phyloP scores from a whole-genome alignment of 2,329 filamentous ascomycete genomes.

The Fusarium pseudoanthophilum region DNA sequence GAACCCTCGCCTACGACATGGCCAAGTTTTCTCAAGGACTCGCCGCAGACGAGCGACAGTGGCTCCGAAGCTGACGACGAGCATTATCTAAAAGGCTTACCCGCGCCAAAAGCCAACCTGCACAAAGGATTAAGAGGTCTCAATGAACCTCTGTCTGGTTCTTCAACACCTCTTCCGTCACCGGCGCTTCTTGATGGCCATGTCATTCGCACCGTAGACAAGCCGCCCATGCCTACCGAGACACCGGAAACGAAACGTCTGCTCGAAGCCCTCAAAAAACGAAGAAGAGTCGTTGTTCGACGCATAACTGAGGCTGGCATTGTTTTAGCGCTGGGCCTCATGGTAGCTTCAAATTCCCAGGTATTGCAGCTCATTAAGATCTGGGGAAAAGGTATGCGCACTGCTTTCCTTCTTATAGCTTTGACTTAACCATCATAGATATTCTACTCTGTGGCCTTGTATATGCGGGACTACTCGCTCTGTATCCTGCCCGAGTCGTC shows the following conservation, averaged over 20 bases:
- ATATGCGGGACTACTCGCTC: constrained; percentile 54
- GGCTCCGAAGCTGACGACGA: constrained; percentile 97
- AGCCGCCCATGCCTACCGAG: constrained; percentile 25
- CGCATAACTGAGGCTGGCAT: constrained; percentile 64
- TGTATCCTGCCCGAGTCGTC: constrained; percentile 71
- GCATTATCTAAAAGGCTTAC: constrained; percentile 84
- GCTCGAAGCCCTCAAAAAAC: constrained; percentile 52
- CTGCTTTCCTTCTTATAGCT: not conserved
- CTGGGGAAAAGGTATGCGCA: constrained; percentile 61
- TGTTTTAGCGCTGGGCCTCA: constrained; percentile 59
- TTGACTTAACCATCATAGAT: constrained; percentile 51
- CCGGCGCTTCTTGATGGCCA: constrained; percentile 59
- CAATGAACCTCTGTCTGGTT: constrained; percentile 64
- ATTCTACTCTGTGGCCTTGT: constrained; percentile 53
- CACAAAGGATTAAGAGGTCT: constrained; percentile 81
- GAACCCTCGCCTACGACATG: constrained; percentile 41
- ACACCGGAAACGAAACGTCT: constrained; percentile 32
- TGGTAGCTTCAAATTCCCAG: constrained; percentile 60
- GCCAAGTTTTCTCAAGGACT: constrained; percentile 59
- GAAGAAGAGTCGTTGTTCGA: constrained; percentile 63
- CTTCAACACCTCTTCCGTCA: constrained; percentile 66
- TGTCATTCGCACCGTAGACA: constrained; percentile 39
- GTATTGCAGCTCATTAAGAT: constrained; percentile 57
- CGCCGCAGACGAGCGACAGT: constrained; percentile 80
- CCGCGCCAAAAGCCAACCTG: constrained; percentile 76